Evolutionary conservation across 768 basidiomycete genomes (phyloP), one percentile per base, ranked within the genome.

Genomic region (Russula olivacea): DNA sequence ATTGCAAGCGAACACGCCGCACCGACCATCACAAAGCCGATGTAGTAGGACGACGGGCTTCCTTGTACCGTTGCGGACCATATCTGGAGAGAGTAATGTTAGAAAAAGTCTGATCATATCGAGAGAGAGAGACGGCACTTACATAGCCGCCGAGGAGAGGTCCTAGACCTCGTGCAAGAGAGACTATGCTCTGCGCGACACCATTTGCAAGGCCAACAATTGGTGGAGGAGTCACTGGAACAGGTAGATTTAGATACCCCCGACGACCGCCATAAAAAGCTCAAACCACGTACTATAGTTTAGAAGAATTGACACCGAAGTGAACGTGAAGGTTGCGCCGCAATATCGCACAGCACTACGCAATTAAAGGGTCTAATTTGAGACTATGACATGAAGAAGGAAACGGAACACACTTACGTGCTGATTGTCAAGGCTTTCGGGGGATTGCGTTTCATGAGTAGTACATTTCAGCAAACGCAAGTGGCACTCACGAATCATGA

Each of bases 161-260:
- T 23, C 93, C 97, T 41, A 92, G 70, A 76, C 94, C 97, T 45
- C 97, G 83, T 4, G 95, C 92, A 28, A 96, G 84, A 66, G 92
- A 94, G 66, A 96, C 95, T 36, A 93, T 89, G 70, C 92, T 94
- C 74, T 99, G 97, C 0, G 94, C 97, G 23, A 96, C 85, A 19
- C 96, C 97, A 71, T 98, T 99, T 11, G 96, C 92, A 63, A 92
- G 84, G 8, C 93, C 92, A 45, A 98, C 85, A 9, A 92, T 85
- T 43, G 81, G 80, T 1, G 94, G 93, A 2, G 96, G 94, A 0
- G 94, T 92, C 89, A 96, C 91, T 93, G 62, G 52, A 61, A 51
- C 61, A 51, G 61, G 67, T 45, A 4, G 49, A 25, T 25, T 57
- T 61, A 56, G 38, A 38, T 11, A 15, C 45, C 64, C 40, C 30